Evolutionary conservation across 2,329 filamentous ascomycete species (phyloP).

Genomic region (Paraconiothyrium sp.): DNA sequence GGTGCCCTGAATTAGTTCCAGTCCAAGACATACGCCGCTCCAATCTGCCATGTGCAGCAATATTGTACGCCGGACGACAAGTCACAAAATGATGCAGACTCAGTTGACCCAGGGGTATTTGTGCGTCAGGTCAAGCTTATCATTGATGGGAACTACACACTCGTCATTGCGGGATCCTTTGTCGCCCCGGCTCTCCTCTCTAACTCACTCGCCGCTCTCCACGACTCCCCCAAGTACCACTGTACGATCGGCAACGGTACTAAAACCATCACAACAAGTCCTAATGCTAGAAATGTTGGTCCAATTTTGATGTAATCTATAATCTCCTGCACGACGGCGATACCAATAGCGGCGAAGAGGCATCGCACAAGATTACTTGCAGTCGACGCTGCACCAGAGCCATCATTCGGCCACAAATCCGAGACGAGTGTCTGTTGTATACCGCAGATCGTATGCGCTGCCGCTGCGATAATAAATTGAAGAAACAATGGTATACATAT

Average conservation of each 20-base stretch:
- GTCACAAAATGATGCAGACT: neutral
- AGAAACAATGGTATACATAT: conserved; percentile 24
- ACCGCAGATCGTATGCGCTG: conserved; percentile 53
- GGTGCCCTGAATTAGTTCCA: neutral
- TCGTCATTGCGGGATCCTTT: neutral
- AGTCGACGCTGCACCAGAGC: conserved; percentile 66
- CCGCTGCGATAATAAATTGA: conserved; percentile 44
- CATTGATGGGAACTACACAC: neutral
- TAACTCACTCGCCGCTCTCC: conserved; percentile 21
- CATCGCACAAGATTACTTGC: conserved; percentile 72
- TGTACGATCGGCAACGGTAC: conserved; percentile 24
- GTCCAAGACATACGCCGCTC: neutral
- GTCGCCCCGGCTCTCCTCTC: too few species aligned
- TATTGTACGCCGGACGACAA: neutral
- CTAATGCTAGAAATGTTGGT: conserved; percentile 53
- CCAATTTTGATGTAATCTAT: conserved; percentile 66
- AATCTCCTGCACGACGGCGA: conserved; percentile 69
- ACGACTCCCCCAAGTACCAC: conserved; percentile 26
- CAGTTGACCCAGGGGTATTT: neutral
- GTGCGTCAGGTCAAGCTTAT: neutral
- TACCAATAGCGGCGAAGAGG: conserved; percentile 66
- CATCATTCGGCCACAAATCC: conserved; percentile 68
- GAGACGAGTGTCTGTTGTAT: conserved; percentile 70
- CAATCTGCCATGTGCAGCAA: neutral
- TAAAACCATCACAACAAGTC: conserved; percentile 22